Evolutionary conservation across 306 rosid genomes (phyloP), one percentile per base, ranked within the genome.

Genomic region (Inga oerstediana): DNA sequence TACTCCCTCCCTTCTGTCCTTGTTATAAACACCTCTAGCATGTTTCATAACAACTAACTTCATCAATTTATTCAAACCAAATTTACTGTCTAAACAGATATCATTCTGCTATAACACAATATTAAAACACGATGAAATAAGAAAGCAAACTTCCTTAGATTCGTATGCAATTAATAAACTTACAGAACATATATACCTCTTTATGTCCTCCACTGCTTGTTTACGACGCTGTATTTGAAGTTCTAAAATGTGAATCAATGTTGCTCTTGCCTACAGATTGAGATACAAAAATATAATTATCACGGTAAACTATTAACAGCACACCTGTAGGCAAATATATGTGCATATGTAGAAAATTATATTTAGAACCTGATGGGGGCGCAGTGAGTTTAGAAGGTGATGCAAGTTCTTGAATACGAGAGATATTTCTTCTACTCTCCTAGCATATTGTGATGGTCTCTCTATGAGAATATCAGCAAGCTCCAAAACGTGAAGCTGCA

Each of bases 371-470:
- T 95, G 98, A 87, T 95, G 98, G 48, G 98, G 98, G 22, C 98
- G 95, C 83, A 93, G 65, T 35, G 96, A 93, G 79, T 95, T 95
- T 67, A 95, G 91, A 88, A 95, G 97, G 82, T 95, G 98, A 82
- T 95, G 97, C 72, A 95, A 75, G 90, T 95, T 95, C 88, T 95
- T 95, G 85, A 92, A 93, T 82, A 92, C 88, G 64, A 95, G 93
- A 78, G 98, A 95, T 85, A 95, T 90, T 54, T 95, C 98, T 88
- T 95, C 98, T n/a, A 95, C 97, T 84, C 94, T 90, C 89, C 98
- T 93, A 0, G 98, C 98, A 71, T 93, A 95, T 41, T 95, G 98
- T 34, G 98, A 95, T 52, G 98, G 98, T 78, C 95, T 90, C 90
- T 93, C 94, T 49, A 92, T 92, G 27, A 95, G 97, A 89, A 93